Conservation (phyloP, 345 rosid species). For the Mallotus nudiflorus region DNA sequence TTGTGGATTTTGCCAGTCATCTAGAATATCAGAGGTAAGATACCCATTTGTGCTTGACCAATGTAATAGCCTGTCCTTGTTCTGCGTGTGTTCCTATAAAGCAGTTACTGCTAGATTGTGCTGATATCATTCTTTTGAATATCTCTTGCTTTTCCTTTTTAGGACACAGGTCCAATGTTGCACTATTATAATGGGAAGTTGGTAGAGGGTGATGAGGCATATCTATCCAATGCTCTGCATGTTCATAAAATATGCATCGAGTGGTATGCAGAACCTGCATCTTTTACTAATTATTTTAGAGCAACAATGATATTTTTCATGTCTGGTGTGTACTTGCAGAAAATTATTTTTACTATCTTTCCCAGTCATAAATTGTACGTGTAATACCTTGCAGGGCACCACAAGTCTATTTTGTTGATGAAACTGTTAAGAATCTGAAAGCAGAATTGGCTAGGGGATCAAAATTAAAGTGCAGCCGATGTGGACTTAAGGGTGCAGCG, state of each 20-base stretch:
- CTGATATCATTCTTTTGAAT: not conserved
- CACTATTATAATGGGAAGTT: conserved; percentile 54
- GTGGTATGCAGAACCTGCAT: conserved; percentile 47
- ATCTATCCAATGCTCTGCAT: conserved; percentile 50
- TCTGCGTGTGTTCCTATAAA: not conserved
- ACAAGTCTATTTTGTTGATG: conserved; percentile 61
- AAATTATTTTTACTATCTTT: not conserved
- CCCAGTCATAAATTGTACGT: not conserved
- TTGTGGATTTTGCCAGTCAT: conserved; percentile 80
- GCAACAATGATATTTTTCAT: not conserved
- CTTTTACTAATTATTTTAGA: not conserved
- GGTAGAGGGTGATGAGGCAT: conserved; percentile 53
- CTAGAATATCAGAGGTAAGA: conserved; percentile 54
- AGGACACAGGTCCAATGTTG: conserved; percentile 78
- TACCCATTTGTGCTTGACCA: not conserved
- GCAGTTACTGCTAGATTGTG: not conserved
- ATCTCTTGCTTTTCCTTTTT: conserved; percentile 5
- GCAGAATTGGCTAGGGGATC: conserved; percentile 72
- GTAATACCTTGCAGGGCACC: conserved; percentile 66
- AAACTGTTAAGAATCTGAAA: conserved; percentile 62
- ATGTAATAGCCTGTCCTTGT: not conserved
- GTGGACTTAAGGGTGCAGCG: conserved; percentile 83
- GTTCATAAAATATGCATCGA: conserved; percentile 77
- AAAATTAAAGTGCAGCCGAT: conserved; percentile 69
- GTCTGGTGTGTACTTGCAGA: not conserved